These are phyloP conservation scores for Colletotrichum acutatum DNA, from an alignment of 2,329 filamentous ascomycete genomes.

Conservation along the genomic window DNA sequence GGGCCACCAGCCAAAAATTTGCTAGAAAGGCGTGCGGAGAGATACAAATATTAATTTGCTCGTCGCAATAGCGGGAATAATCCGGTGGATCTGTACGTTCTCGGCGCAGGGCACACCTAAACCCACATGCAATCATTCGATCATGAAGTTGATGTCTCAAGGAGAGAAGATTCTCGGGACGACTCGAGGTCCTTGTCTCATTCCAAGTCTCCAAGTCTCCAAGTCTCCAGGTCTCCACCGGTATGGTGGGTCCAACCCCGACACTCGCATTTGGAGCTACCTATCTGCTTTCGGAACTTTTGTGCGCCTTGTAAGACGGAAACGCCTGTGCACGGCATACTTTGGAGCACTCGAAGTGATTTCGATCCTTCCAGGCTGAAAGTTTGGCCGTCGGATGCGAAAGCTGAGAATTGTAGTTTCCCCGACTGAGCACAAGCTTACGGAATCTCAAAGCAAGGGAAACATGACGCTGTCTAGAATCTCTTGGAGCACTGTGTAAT, in stretches of 20 bases:
- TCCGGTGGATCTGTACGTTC: conserved; percentile 59
- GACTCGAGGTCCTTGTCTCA: neutral
- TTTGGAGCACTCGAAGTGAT: neutral
- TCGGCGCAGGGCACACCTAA: too few relatives aligned
- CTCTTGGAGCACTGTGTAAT: neutral
- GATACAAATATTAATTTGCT: conserved; percentile 68
- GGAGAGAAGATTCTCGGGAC: too few relatives aligned
- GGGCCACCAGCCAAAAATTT: conserved; percentile 55
- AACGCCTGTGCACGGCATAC: neutral
- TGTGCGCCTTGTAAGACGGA: neutral
- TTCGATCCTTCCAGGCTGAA: neutral
- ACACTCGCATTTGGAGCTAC: neutral
- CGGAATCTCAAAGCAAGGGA: neutral
- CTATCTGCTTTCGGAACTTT: neutral
- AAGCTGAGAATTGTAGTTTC: neutral
- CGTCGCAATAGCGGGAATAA: conserved; percentile 65
- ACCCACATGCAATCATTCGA: too few relatives aligned
- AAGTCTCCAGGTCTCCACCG: neutral
- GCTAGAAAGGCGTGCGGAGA: conserved; percentile 67
- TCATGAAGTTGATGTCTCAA: too few relatives aligned
- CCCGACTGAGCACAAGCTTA: neutral
- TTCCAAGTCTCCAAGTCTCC: neutral
- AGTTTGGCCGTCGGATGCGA: neutral
- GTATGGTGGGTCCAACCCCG: neutral
- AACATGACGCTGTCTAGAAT: neutral